These are phyloP conservation scores for Lactarius sp. DNA, from an alignment of 768 basidiomycete species.

Conservation along the genomic window DNA sequence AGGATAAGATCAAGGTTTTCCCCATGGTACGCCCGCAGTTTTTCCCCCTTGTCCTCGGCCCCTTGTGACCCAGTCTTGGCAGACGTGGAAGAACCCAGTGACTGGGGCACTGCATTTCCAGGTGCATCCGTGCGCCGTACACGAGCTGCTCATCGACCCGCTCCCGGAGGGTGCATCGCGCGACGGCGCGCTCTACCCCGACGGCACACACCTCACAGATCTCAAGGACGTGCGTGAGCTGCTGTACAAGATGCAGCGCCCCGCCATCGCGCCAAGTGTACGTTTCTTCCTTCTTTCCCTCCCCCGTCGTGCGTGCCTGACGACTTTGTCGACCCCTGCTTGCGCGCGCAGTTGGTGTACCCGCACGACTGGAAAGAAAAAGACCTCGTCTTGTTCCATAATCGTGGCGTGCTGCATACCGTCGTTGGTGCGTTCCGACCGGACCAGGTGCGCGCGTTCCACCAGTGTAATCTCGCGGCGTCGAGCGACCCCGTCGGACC, in stretches of 20 bases:
- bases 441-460: constrained; percentile 69
- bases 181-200: constrained; percentile 71
- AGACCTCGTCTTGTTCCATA: constrained; percentile 83
- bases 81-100: constrained; percentile 91
- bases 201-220: constrained; percentile 73
- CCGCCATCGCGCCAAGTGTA: constrained; percentile 77
- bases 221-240: constrained; percentile 66
- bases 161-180: constrained; percentile 56
- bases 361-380: constrained; percentile 82
- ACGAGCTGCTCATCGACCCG: constrained; percentile 66
- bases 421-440: constrained; percentile 71
- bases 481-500: constrained; percentile 69
- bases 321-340: neutral
- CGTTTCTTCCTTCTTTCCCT: constrained; percentile 26
- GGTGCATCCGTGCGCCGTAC: constrained; percentile 78
- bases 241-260: constrained; percentile 83
- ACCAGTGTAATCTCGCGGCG: constrained; percentile 85
- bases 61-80: neutral
- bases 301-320: neutral
- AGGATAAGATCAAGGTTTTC: constrained; percentile 63
- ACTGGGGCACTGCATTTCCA: constrained; percentile 82
- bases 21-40: constrained; percentile 46
- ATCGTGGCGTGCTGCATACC: constrained; percentile 74
- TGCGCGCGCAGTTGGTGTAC: constrained; percentile 58
- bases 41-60: neutral